These are phyloP conservation scores for apple (Malus domestica) DNA, from an alignment of 306 rosid genomes.

Conservation along the genomic window ASM211411v1 NC_041792.1:32192407-32192906, in stretches of 20 bases:
- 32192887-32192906: conserved; percentile 90
- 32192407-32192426: conserved; percentile 74
- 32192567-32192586: conserved; percentile 64
- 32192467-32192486: conserved; percentile 81
- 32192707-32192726: not conserved
- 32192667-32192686: not conserved
- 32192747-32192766: no score
- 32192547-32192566: conserved; percentile 70
- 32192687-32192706: not conserved
- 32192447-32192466: conserved; percentile 74
- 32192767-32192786: not conserved
- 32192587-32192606: conserved; percentile 90
- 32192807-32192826: not conserved
- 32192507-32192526: conserved; percentile 97
- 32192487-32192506: conserved; percentile 80
- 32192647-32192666: not conserved
- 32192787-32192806: not conserved
- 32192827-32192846: not conserved
- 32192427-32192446: conserved; percentile 81
- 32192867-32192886: conserved; percentile 55
- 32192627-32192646: conserved; percentile 75
- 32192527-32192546: conserved; percentile 85
- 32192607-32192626: conserved; percentile 52
- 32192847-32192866: no score
- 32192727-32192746: no score